Percentiles rank a stretch among this genome's conserved stretches.
Evolutionary conservation across 2,329 filamentous ascomycete species (phyloP).

Genomic region (Neofusicoccum ribis): DNA sequence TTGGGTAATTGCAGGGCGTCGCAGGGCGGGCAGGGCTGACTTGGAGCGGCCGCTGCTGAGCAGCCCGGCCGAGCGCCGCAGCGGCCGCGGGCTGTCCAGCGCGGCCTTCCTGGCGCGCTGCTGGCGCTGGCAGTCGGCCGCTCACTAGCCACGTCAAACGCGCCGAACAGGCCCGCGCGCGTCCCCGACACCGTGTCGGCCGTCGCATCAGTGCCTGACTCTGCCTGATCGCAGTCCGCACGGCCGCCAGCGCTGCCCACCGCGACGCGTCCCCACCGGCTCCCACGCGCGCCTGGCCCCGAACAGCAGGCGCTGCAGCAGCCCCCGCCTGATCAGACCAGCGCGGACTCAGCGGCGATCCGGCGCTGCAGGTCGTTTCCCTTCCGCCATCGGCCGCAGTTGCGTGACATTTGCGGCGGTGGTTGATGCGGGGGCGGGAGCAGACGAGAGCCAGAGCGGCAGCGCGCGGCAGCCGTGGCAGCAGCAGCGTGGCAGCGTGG

Average conservation of each 20-base stretch:
- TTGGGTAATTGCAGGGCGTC: conserved; percentile 3
- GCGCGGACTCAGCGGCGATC: neutral
- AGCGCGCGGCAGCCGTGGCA: neutral
- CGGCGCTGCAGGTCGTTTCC: neutral
- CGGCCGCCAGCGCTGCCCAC: neutral
- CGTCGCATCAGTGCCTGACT: neutral
- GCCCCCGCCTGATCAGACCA: neutral
- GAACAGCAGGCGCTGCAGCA: neutral
- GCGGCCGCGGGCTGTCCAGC: neutral
- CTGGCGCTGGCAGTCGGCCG: neutral
- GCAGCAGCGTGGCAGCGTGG: too few species aligned
- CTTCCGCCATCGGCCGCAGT: neutral
- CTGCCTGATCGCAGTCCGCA: neutral
- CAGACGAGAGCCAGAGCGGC: conserved; percentile 4
- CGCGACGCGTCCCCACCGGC: too few species aligned
- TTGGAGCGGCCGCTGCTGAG: neutral
- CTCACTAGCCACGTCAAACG: conserved; percentile 13
- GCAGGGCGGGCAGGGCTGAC: neutral
- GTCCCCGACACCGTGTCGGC: neutral
- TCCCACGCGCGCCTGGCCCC: too few species aligned
- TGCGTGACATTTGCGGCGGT: neutral
- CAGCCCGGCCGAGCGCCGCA: neutral
- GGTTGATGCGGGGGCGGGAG: conserved; percentile 11
- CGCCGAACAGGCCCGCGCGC: neutral
- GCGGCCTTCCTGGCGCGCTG: neutral